Conservation (phyloP, 2,329 filamentous ascomycete species). For the Ceratocystiopsis sp. region DNA sequence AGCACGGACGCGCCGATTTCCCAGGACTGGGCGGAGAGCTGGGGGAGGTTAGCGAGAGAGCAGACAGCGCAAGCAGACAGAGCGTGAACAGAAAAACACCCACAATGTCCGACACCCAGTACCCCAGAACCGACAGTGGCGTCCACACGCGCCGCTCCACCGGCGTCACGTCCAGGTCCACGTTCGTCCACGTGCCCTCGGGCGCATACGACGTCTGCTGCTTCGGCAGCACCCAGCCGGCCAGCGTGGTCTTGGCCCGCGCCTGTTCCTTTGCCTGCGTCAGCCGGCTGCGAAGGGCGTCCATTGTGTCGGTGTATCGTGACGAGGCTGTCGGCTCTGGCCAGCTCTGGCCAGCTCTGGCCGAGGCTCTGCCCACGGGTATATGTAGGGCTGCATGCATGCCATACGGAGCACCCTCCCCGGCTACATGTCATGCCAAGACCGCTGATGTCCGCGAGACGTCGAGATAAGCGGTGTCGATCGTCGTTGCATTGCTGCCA, state of each 20-base stretch:
- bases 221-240: conserved; percentile 13
- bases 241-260: conserved; percentile 3
- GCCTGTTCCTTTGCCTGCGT: neutral
- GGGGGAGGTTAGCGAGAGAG: neutral
- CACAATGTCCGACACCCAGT: conserved; percentile 7
- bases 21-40: neutral
- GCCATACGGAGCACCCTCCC: too few species aligned
- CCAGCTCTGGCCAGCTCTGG: too few species aligned
- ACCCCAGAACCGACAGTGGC: conserved; percentile 11
- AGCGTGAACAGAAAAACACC: neutral
- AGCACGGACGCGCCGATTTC: conserved; percentile 1
- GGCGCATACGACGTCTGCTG: conserved; percentile 10
- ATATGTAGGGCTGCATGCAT: too few species aligned
- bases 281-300: neutral
- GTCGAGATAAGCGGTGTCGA: too few species aligned
- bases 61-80: neutral
- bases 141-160: conserved; percentile 10
- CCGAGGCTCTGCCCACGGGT: too few species aligned
- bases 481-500: too few species aligned
- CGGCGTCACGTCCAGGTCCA: conserved; percentile 9
- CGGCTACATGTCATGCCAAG: too few species aligned
- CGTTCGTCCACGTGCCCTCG: conserved; percentile 9
- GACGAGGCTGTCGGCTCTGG: too few species aligned
- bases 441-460: too few species aligned
- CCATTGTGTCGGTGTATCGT: neutral